Evolutionary conservation across 2,329 filamentous ascomycete species (phyloP).

Genomic region (Fusarium albosuccineum): DNA sequence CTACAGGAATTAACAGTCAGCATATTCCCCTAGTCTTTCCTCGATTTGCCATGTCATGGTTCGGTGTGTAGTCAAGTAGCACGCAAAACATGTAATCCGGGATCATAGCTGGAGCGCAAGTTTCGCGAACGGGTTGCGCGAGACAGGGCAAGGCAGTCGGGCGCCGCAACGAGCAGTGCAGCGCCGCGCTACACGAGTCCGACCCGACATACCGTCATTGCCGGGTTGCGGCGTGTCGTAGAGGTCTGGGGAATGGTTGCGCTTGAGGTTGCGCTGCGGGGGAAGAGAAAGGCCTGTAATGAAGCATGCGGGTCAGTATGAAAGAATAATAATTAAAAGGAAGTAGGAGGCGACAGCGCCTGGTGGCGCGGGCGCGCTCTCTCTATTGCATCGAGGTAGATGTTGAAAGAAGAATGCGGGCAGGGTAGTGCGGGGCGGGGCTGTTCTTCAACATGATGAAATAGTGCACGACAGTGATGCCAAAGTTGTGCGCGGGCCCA

Average conservation of each 20-base stretch:
- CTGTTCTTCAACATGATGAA: constrained; percentile 28
- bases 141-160: constrained; percentile 34
- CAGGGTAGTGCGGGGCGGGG: constrained; percentile 30
- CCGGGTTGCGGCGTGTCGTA: constrained; percentile 67
- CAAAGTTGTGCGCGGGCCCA: not conserved
- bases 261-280: constrained; percentile 79
- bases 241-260: constrained; percentile 80
- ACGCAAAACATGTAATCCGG: constrained; percentile 51
- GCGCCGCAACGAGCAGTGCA: constrained; percentile 50
- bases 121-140: constrained; percentile 26
- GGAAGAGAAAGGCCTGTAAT: constrained; percentile 62
- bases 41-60: not conserved
- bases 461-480: constrained; percentile 22
- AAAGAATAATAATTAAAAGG: constrained; percentile 13
- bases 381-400: constrained; percentile 11
- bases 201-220: constrained; percentile 78
- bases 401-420: constrained; percentile 12
- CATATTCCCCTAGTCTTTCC: constrained; percentile 4
- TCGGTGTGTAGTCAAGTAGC: constrained; percentile 44
- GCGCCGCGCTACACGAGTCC: constrained; percentile 51
- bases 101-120: constrained; percentile 30
- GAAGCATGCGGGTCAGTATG: constrained; percentile 44
- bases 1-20: constrained; percentile 54
- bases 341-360: constrained; percentile 14
- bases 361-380: constrained; percentile 16